Evolutionary conservation across 106 monocot genomes (phyloP).

Genomic region (Phalaenopsis equestris): DNA sequence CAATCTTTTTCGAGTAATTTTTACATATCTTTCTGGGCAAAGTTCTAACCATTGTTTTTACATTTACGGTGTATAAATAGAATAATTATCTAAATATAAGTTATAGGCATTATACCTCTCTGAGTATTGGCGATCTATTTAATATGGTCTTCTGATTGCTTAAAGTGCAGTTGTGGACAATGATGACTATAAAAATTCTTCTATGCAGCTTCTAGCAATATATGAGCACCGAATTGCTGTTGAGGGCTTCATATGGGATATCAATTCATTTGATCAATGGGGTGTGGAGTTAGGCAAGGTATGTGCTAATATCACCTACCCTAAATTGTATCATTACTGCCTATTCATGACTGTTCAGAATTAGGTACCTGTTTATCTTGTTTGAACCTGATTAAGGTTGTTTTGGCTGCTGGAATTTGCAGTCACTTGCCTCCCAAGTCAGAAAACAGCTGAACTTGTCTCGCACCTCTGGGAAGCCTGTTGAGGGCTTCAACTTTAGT

Average conservation of each 20-base stretch:
- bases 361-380: not conserved
- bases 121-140: not conserved
- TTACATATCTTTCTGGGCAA: no score
- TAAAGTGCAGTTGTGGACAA: not conserved
- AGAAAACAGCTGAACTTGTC: conserved; percentile 78
- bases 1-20: not conserved
- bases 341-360: not conserved
- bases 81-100: not conserved
- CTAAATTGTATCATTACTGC: not conserved
- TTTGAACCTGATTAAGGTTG: not conserved
- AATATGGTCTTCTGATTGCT: not conserved
- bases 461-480: conserved; percentile 42
- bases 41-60: not conserved
- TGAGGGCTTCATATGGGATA: conserved; percentile 93
- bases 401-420: conserved; percentile 10
- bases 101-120: not conserved
- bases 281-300: conserved; percentile 99
- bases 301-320: conserved; percentile 5
- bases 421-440: conserved; percentile 87
- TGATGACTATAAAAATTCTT: not conserved
- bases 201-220: conserved; percentile 74
- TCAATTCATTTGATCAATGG: conserved; percentile 99
- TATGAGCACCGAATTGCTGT: conserved; percentile 97
- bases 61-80: not conserved
- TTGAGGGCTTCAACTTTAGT: conserved; percentile 79